phyloP scores from a whole-genome alignment of 2,329 filamentous ascomycete species.

The Gaeumannomyces sp. region DNA sequence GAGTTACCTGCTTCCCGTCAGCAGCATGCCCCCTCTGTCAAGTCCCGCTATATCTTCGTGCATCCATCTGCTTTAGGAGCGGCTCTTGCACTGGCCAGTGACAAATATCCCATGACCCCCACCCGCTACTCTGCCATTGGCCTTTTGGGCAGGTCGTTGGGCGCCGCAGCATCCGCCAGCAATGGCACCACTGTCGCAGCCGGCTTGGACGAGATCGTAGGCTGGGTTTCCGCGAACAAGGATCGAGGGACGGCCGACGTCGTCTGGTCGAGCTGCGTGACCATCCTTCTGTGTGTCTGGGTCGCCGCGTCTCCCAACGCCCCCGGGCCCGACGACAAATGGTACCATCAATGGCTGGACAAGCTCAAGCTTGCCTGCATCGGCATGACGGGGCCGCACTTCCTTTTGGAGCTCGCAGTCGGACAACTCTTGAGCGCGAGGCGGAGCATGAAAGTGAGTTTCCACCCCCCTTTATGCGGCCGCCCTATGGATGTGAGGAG shows the following conservation, averaged over 20 bases:
- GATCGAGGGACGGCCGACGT: constrained; percentile 34
- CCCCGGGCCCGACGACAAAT: constrained; percentile 23
- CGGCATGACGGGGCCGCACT: constrained; percentile 30
- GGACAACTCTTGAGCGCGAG: constrained; percentile 29
- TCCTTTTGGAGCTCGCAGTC: constrained; percentile 27
- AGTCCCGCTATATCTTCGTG: too few relatives aligned
- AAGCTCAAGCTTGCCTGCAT: constrained; percentile 29
- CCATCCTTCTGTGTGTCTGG: constrained; percentile 36
- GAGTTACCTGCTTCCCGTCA: too few relatives aligned
- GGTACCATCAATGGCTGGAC: constrained; percentile 23
- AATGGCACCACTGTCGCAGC: too few relatives aligned
- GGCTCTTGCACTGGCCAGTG: too few relatives aligned
- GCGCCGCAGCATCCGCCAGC: too few relatives aligned
- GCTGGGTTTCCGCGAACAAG: constrained; percentile 29
- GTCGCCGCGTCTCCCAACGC: constrained; percentile 32
- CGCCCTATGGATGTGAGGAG: not conserved
- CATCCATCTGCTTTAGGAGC: too few relatives aligned
- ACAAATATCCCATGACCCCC: too few relatives aligned
- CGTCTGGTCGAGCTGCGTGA: constrained; percentile 30
- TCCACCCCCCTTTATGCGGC: not conserved
- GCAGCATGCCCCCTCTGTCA: too few relatives aligned
- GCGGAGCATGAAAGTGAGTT: constrained; percentile 22
- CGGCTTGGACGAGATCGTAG: constrained; percentile 11
- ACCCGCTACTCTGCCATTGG: too few relatives aligned
- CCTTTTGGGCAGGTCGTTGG: too few relatives aligned